phyloP scores from a whole-genome alignment of 2,329 filamentous ascomycete genomes.

The Thielaviopsis ethacetica region DNA sequence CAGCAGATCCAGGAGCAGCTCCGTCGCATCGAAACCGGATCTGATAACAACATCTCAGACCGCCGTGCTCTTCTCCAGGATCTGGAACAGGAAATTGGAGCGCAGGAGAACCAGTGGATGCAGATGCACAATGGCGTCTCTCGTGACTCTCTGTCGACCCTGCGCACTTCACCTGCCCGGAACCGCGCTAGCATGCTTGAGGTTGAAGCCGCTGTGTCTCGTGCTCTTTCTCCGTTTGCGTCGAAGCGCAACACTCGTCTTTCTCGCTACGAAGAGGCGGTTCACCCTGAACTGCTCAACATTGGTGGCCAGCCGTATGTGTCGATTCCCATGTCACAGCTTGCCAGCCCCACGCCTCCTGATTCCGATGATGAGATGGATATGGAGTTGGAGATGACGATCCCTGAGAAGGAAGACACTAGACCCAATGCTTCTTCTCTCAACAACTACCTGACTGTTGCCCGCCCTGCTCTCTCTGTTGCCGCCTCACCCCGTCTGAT shows the following conservation, averaged over 20 bases:
- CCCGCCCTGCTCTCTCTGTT: neutral
- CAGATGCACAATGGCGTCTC: constrained; percentile 36
- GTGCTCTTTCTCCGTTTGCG: constrained; percentile 1
- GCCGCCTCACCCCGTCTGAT: constrained; percentile 7
- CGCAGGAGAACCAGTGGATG: constrained; percentile 44
- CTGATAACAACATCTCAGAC: neutral
- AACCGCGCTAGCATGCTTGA: neutral
- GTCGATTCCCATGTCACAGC: constrained; percentile 17
- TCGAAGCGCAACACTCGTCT: constrained; percentile 1
- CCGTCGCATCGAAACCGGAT: constrained; percentile 25
- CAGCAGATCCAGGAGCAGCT: constrained; percentile 36
- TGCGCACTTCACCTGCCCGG: constrained; percentile 19
- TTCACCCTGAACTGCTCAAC: constrained; percentile 8
- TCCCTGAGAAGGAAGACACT: neutral
- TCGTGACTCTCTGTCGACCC: constrained; percentile 33
- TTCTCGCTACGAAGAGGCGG: constrained; percentile 2
- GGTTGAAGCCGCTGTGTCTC: neutral
- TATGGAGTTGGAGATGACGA: constrained; percentile 15
- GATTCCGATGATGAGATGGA: constrained; percentile 26
- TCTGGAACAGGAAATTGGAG: constrained; percentile 44
- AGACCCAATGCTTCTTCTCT: constrained; percentile 8
- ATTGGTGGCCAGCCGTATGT: constrained; percentile 3
- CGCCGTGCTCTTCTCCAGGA: constrained; percentile 32
- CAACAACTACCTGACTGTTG: neutral
- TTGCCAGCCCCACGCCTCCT: constrained; percentile 37